Evolutionary conservation across 2,329 filamentous ascomycete species (phyloP).

Genomic region (Ophiostoma ips): DNA sequence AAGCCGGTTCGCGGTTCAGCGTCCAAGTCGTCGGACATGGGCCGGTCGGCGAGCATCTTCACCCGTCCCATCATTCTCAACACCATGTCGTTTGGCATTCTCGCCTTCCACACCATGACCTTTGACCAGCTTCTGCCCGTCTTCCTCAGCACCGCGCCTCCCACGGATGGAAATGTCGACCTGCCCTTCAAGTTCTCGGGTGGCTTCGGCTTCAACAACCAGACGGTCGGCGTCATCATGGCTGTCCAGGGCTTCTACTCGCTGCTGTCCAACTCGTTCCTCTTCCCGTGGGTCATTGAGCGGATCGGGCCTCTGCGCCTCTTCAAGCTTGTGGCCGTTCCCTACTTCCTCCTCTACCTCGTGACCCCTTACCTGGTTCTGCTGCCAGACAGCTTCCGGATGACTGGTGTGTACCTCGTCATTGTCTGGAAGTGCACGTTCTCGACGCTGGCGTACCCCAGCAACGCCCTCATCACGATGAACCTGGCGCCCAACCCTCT

Average conservation of each 20-base stretch:
- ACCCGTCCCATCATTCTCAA: slow-evolving; percentile 75
- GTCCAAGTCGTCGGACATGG: slow-evolving; percentile 8
- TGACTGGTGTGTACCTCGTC: slow-evolving; percentile 60
- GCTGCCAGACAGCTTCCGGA: slow-evolving; percentile 56
- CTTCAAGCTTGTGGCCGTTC: slow-evolving; percentile 66
- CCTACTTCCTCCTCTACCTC: slow-evolving; percentile 81
- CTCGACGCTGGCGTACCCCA: slow-evolving; percentile 80
- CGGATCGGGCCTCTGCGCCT: slow-evolving; percentile 65
- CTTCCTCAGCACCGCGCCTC: slow-evolving; percentile 60
- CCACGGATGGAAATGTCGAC: slow-evolving; percentile 31
- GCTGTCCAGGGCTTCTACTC: slow-evolving; percentile 83
- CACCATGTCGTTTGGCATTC: slow-evolving; percentile 78
- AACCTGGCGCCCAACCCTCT: slow-evolving; percentile 76
- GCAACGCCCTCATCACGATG: slow-evolving; percentile 75
- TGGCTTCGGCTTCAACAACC: slow-evolving; percentile 71
- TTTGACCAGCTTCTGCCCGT: slow-evolving; percentile 90
- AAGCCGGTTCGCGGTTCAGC: slow-evolving; percentile 1
- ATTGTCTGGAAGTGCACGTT: slow-evolving; percentile 90
- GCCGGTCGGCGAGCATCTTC: slow-evolving; percentile 39
- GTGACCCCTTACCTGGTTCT: slow-evolving; percentile 80
- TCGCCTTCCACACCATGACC: slow-evolving; percentile 94
- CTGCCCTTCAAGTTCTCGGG: slow-evolving; percentile 83
- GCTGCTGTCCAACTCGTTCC: slow-evolving; percentile 68
- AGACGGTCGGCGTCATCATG: slow-evolving; percentile 75
- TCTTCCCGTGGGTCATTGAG: slow-evolving; percentile 67